Conservation (phyloP, 106 monocot species). For the Dactylorhiza incarnata region DNA sequence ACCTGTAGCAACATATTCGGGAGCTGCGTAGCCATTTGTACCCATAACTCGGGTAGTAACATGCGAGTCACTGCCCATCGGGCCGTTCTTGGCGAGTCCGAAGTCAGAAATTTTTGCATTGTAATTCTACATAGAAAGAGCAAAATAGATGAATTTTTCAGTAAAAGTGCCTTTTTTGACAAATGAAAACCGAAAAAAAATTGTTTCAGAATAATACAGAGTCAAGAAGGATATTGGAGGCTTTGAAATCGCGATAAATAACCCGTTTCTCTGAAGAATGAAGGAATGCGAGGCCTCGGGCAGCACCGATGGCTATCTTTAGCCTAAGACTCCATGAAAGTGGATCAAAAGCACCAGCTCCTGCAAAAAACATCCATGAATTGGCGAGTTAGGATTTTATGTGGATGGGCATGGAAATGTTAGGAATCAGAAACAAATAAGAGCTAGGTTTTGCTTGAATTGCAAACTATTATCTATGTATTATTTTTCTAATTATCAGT, state of each 20-base stretch:
- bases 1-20: slow-evolving; percentile 22
- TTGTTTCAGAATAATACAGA: slow-evolving; percentile 18
- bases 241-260: slow-evolving; percentile 47
- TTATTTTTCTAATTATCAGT: not conserved
- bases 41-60: slow-evolving; percentile 18
- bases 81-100: slow-evolving; percentile 21
- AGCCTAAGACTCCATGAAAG: slow-evolving; percentile 34
- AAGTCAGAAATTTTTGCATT: slow-evolving; percentile 22
- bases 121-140: slow-evolving; percentile 6
- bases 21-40: slow-evolving; percentile 20
- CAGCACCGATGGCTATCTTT: slow-evolving; percentile 34
- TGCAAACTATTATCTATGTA: too few relatives aligned
- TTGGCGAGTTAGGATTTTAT: not conserved
- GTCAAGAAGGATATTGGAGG: slow-evolving; percentile 47
- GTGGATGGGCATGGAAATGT: not conserved
- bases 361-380: slow-evolving; percentile 5
- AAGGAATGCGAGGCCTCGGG: slow-evolving; percentile 39
- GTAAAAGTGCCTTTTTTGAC: not conserved
- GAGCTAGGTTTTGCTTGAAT: too few relatives aligned
- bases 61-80: slow-evolving; percentile 13
- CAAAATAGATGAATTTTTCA: not conserved
- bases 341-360: slow-evolving; percentile 12
- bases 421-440: not conserved
- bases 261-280: slow-evolving; percentile 29
- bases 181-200: not conserved